Percentiles rank a stretch among this genome's conserved stretches.
Conservation (phyloP, 352 stramenopile species). For the Globisporangium okanoganense region DNA sequence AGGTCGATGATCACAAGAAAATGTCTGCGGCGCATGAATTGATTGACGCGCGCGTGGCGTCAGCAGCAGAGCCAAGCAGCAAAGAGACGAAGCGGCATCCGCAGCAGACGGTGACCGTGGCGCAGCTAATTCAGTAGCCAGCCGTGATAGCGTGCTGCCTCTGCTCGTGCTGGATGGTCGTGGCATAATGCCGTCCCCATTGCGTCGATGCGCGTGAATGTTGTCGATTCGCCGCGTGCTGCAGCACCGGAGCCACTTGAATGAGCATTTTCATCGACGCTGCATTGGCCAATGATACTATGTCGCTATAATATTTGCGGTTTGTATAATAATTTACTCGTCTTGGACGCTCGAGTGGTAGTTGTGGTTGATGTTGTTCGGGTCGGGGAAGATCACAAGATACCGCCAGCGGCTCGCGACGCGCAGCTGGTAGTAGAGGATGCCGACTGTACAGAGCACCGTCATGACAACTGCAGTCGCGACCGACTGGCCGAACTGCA, state of each 20-base stretch:
- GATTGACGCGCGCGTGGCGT: neutral
- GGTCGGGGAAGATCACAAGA: slow-evolving; percentile 57
- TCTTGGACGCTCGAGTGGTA: slow-evolving; percentile 2
- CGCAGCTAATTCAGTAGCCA: too few species aligned
- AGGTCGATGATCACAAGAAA: slow-evolving; percentile 29
- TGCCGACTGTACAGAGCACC: slow-evolving; percentile 32
- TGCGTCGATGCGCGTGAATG: too few species aligned
- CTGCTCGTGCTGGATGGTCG: too few species aligned
- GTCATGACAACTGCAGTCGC: slow-evolving; percentile 43
- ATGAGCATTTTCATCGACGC: too few species aligned
- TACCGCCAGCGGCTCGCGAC: slow-evolving; percentile 72
- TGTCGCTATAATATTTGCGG: too few species aligned
- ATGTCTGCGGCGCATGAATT: slow-evolving; percentile 9
- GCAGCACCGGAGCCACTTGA: too few species aligned
- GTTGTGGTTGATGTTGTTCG: slow-evolving; percentile 10
- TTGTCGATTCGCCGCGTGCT: too few species aligned
- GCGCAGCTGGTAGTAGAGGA: slow-evolving; percentile 65
- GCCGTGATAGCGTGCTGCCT: too few species aligned
- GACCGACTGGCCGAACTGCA: slow-evolving; percentile 51
- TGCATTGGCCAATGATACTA: too few species aligned
- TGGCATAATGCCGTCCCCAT: too few species aligned
- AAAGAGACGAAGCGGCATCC: neutral
- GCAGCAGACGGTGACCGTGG: neutral
- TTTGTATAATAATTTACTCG: neutral
- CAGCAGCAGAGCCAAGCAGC: neutral